Conservation (phyloP, 2,329 filamentous ascomycete species). For the Fusarium sambucinum region DNA sequence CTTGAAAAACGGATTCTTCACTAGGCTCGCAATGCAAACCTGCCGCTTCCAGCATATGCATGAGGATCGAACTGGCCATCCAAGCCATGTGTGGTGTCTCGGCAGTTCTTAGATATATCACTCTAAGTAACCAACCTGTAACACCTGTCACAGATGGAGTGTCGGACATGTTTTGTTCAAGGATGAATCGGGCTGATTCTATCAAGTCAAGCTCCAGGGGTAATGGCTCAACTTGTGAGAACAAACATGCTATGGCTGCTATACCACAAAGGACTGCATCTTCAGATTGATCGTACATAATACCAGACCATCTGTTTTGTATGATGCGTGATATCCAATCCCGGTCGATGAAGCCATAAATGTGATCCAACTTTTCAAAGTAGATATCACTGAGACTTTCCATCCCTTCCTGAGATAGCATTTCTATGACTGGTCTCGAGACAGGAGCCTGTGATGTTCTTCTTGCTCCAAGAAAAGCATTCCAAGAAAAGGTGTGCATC, state of each 20-base stretch:
- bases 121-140: constrained; percentile 65
- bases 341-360: constrained; percentile 63
- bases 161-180: constrained; percentile 56
- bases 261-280: constrained; percentile 63
- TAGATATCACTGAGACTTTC: constrained; percentile 59
- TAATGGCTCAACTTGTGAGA: constrained; percentile 59
- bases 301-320: constrained; percentile 51
- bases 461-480: constrained; percentile 53
- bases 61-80: constrained; percentile 68
- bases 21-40: constrained; percentile 58
- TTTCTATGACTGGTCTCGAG: constrained; percentile 57
- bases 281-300: constrained; percentile 32
- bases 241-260: constrained; percentile 66
- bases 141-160: constrained; percentile 55
- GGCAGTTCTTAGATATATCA: constrained; percentile 65
- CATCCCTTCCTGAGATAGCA: constrained; percentile 63
- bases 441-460: constrained; percentile 37
- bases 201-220: constrained; percentile 60
- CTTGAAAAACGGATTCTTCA: constrained; percentile 44
- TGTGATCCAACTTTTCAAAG: constrained; percentile 65
- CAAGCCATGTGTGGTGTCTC: constrained; percentile 66
- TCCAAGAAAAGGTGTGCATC: constrained; percentile 69
- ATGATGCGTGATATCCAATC: constrained; percentile 50
- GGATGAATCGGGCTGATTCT: constrained; percentile 58
- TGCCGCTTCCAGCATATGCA: constrained; percentile 69